These are phyloP conservation scores for Zygoascus ofunaensis DNA, from an alignment of 805 yeast species.

Conservation along the genomic window DNA sequence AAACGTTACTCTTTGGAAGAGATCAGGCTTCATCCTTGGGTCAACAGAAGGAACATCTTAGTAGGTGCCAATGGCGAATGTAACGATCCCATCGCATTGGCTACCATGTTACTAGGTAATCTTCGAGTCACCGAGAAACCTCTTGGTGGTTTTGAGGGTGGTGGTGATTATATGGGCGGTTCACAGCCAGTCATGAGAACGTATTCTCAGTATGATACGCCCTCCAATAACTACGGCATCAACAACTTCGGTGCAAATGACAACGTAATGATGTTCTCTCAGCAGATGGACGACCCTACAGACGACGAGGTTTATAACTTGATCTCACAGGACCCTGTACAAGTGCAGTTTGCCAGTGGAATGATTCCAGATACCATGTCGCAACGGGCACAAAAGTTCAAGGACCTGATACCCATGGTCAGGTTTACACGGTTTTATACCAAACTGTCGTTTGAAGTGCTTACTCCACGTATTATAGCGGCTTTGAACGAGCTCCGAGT, in stretches of 20 bases:
- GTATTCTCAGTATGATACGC: background rate
- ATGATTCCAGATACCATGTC: constrained; percentile 14
- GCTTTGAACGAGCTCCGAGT: constrained; percentile 38
- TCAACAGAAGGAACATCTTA: constrained; percentile 45
- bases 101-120: constrained; percentile 38
- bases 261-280: constrained; percentile 2
- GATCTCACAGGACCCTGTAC: constrained; percentile 43
- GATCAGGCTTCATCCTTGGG: constrained; percentile 81
- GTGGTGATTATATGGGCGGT: constrained; percentile 2
- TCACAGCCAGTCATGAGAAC: constrained; percentile 8
- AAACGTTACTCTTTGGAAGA: constrained; percentile 53
- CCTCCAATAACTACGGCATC: background rate
- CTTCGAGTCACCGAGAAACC: constrained; percentile 34
- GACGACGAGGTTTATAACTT: constrained; percentile 19
- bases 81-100: constrained; percentile 42
- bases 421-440: constrained; percentile 48
- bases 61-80: constrained; percentile 43
- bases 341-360: constrained; percentile 34
- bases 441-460: constrained; percentile 33
- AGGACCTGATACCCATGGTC: constrained; percentile 30
- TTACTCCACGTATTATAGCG: constrained; percentile 35
- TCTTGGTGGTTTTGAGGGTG: background rate
- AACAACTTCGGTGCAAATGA: background rate
- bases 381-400: constrained; percentile 14
- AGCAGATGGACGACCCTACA: background rate